These are phyloP conservation scores for Skeletonema tropicum DNA, from an alignment of 108 stramenopile genomes.

Conservation along the genomic window DNA sequence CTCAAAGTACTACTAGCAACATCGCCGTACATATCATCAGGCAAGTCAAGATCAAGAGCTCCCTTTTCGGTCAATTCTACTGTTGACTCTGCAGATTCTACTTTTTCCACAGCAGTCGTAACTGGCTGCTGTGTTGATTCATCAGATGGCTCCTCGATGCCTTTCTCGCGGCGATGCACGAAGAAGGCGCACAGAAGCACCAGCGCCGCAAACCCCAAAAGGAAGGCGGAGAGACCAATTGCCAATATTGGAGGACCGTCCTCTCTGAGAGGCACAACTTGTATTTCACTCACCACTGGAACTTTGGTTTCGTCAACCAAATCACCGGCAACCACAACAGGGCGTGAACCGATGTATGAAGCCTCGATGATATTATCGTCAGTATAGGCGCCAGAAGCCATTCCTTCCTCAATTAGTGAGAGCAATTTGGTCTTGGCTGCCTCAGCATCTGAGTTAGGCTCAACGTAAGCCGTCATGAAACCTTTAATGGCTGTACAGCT, in stretches of 20 bases:
- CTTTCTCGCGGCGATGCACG: not conserved
- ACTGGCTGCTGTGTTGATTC: not conserved
- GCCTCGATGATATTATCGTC: conserved; percentile 15
- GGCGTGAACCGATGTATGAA: conserved; percentile 6
- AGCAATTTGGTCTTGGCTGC: conserved; percentile 6
- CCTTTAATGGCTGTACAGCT: conserved; percentile 17
- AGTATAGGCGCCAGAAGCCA: conserved; percentile 15
- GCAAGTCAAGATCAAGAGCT: not conserved
- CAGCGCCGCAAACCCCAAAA: not conserved
- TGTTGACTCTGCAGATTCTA: not conserved
- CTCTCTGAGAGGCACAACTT: not conserved
- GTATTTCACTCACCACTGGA: not conserved
- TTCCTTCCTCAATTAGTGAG: conserved; percentile 2
- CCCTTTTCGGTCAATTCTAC: not conserved
- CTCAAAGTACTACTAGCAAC: conserved; percentile 1
- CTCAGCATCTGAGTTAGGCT: not conserved
- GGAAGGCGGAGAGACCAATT: not conserved
- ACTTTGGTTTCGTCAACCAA: not conserved
- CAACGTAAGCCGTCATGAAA: conserved; percentile 14
- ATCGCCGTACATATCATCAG: not conserved
- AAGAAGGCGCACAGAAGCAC: not conserved
- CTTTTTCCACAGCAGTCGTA: not conserved
- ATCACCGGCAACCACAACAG: not conserved
- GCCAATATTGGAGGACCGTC: not conserved
- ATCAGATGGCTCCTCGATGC: not conserved